A percentile compares a stretch with the other conserved stretches of the same genome.
Evolutionary conservation across 257 asterid genomes (phyloP).

Genomic region (Solanum neorickii): DNA sequence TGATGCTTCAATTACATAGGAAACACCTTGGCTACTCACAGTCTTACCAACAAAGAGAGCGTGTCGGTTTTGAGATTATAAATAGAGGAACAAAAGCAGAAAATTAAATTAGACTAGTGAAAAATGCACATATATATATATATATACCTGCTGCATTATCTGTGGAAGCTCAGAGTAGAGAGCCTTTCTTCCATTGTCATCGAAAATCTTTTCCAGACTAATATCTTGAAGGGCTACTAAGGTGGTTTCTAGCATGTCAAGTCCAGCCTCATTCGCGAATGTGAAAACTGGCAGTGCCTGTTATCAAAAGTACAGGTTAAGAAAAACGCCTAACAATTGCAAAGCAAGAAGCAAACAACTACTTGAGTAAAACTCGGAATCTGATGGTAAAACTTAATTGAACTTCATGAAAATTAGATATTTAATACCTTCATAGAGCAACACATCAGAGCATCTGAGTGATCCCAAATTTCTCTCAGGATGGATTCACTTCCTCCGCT

Average conservation of each 20-base stretch:
- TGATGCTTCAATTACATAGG: neutral
- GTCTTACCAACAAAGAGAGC: neutral
- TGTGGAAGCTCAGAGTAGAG: slow-evolving; percentile 81
- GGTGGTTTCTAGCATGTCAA: slow-evolving; percentile 96
- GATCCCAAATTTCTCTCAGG: slow-evolving; percentile 85
- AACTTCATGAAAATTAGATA: neutral
- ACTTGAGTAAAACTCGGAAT: neutral
- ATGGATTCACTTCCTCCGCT: slow-evolving; percentile 52
- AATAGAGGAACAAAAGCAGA: neutral
- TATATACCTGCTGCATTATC: slow-evolving; percentile 69
- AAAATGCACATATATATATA: neutral
- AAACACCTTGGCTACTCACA: neutral
- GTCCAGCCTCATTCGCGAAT: slow-evolving; percentile 89
- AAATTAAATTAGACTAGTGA: neutral
- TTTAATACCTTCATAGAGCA: slow-evolving; percentile 74
- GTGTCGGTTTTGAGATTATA: neutral
- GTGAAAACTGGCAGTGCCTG: slow-evolving; percentile 90
- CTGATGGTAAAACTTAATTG: neutral
- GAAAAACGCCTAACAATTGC: neutral
- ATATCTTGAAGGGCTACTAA: slow-evolving; percentile 81
- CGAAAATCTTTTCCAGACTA: slow-evolving; percentile 70
- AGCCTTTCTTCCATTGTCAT: slow-evolving; percentile 63
- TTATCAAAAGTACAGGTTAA: neutral
- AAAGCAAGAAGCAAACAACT: neutral
- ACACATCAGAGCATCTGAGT: slow-evolving; percentile 78